These are phyloP conservation scores for Xylaria sp. DNA, from an alignment of 2,329 filamentous ascomycete genomes.

Conservation along the genomic window DNA sequence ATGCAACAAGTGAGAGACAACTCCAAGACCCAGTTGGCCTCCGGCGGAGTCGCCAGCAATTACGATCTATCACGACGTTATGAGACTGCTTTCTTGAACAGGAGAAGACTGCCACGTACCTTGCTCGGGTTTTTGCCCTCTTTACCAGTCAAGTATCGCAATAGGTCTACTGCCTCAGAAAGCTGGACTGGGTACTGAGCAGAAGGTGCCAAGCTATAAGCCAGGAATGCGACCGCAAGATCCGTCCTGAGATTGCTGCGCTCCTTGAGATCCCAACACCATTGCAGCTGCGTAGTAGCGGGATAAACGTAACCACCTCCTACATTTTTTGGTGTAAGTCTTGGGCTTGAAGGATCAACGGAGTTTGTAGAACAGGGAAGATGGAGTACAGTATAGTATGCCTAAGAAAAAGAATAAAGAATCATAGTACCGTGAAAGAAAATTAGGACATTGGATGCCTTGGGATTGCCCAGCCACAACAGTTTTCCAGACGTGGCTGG, in stretches of 20 bases:
- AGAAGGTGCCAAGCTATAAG: constrained; percentile 8
- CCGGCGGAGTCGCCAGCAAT: not conserved
- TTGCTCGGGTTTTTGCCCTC: constrained; percentile 1
- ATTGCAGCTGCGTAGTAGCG: constrained; percentile 1
- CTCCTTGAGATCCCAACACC: constrained; percentile 3
- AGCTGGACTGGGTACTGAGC: constrained; percentile 2
- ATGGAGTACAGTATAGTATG: too few relatives aligned
- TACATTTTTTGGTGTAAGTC: not conserved
- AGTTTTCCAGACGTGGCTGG: not conserved
- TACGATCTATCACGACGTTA: not conserved
- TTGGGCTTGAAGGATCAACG: too few relatives aligned
- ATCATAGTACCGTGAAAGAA: not conserved
- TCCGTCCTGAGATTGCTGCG: not conserved
- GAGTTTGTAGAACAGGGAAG: too few relatives aligned
- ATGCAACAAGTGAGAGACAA: constrained; percentile 2
- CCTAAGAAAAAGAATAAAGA: too few relatives aligned
- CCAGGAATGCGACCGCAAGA: not conserved
- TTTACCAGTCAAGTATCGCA: not conserved
- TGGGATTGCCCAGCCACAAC: not conserved
- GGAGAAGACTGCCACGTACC: not conserved
- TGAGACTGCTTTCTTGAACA: not conserved
- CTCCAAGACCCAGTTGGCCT: not conserved
- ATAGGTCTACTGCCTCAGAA: not conserved
- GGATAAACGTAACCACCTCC: constrained; percentile 4
- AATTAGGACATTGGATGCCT: not conserved